Evolutionary conservation across 768 basidiomycete species (phyloP), one percentile per base, ranked within the genome.

Genomic region (Sistotremastrum niveocremeum): DNA sequence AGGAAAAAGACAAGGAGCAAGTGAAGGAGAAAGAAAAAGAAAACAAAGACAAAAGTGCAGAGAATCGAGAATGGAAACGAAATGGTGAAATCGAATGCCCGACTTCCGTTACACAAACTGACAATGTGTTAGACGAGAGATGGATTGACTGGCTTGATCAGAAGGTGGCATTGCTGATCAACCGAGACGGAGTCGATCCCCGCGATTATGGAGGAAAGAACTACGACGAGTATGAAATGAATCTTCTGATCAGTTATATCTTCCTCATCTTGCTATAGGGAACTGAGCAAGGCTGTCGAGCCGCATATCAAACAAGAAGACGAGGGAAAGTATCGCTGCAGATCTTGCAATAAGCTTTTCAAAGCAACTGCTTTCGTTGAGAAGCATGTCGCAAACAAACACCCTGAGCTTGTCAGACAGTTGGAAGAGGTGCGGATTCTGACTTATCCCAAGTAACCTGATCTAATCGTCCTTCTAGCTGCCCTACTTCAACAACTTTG

Each of bases 331-430:
- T 98, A 86, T 67, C 74, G 95, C 52, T 99, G 95, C 69, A 94
- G 88, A 69, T 81, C 81, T 31, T 99, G 95, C 63, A 82, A 81
- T 64, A 99, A 99, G 68, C 72, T 98, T 20, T 99, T 99, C 80
- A 93, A 93, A 62, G 95, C 91, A 4, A 84, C 86, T 34, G 79
- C 91, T 29, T 99, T 97, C 64, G 86, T 98, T 41, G 89, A 94
- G 66, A 98, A 98, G 70, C 95, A 99, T 60, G 81, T 99, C 50
- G 76, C 81, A 8, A 89, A 93, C 61, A 98, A 98, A 61, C 95
- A 99, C 60, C 69, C 83, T 7, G 87, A 95, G 49, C 67, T 88
- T 10, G 75, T 93, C 48, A 84, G 82, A 53, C 66, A 72, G 43
- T 75, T 97, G 11, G 88, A 91, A 37, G 84, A 93, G 57, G 94